Evolutionary conservation across 768 basidiomycete species (phyloP).

Genomic region (Podaxis carcinomalis): DNA sequence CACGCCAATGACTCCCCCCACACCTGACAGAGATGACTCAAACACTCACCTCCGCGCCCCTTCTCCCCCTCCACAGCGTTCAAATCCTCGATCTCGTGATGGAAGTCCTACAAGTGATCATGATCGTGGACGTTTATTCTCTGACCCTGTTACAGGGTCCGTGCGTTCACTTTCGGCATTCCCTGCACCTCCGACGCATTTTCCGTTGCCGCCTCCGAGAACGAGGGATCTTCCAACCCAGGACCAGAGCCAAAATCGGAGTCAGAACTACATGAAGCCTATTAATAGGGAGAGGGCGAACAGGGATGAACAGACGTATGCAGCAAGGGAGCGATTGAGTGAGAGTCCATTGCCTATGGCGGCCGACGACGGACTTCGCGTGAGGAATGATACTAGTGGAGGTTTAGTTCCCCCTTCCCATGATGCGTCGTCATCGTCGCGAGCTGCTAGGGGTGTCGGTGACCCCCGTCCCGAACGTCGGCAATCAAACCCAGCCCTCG

Average conservation of each 20-base stretch:
- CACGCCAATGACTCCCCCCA: background rate
- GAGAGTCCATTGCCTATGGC: constrained; percentile 5
- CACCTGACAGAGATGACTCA: background rate
- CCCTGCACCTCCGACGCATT: constrained; percentile 68
- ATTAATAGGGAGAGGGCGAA: background rate
- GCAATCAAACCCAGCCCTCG: background rate
- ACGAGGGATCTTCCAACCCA: constrained; percentile 8
- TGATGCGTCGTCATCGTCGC: background rate
- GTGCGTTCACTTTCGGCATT: constrained; percentile 72
- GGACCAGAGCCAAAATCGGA: constrained; percentile 3
- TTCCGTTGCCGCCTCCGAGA: constrained; percentile 53
- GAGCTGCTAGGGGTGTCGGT: background rate
- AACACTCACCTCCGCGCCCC: background rate
- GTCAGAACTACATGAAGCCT: background rate
- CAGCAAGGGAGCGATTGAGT: constrained; percentile 16
- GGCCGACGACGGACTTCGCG: background rate
- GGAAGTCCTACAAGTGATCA: constrained; percentile 4
- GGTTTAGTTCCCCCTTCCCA: background rate
- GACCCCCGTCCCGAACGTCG: background rate
- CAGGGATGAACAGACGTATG: constrained; percentile 15
- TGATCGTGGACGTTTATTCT: constrained; percentile 26
- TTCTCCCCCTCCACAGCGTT: background rate
- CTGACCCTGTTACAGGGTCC: constrained; percentile 43
- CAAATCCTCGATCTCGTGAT: background rate
- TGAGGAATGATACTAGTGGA: background rate